Evolutionary conservation across 2,329 filamentous ascomycete genomes (phyloP), one percentile per base, ranked within the genome.

Genomic region (Alternaria solani): DNA sequence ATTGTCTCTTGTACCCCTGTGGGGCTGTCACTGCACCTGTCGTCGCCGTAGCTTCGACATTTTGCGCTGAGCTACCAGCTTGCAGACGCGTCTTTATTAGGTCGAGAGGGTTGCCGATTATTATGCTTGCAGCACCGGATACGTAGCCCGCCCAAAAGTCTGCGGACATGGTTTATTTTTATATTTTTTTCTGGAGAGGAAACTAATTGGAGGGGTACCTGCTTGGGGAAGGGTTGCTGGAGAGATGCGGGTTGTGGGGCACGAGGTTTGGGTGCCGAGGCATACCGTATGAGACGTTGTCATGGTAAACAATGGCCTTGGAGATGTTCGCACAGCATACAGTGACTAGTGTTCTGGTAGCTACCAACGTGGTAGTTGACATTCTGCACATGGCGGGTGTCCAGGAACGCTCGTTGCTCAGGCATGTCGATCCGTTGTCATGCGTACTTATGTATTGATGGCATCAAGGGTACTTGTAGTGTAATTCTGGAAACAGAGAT

Each of bases 91-190:
- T 92, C 79, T 94, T 94, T 71, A 93, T 78, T 20, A 93, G 80
- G 75, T 94, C 91, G 5, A 97, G 83, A 3, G 93, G 93, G 71
- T 97, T 97, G 64, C 94, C 93, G 62, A 97, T 90, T 48, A 96
- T 81, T 70, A 97, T 97, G 46, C 93, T 92, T 49, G 90, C 84
- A 58, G 91, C 93, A 54, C 94, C 94, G 74, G 91, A 94, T 62
- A 95, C 81, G 79, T 97, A 97, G 72, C 94, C 93, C 59, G 94
- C 92, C 91, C 92, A 96, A 79, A 97, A 97, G 76, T 97, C 94
- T 68, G 92, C 88, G 51, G 91, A 92, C 91, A 95, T 94, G 59
- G 58, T 32, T 49, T 46, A 11, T 20, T 38, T 46, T 32, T 49
- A 26, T n/a, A 4, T 23, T 23, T 23, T 23, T 23, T 23, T 2